A percentile compares a stretch with the other conserved stretches of the same genome.
Evolutionary conservation across 2,329 filamentous ascomycete genomes (phyloP).

Genomic region (Coniochaeta sp.): DNA sequence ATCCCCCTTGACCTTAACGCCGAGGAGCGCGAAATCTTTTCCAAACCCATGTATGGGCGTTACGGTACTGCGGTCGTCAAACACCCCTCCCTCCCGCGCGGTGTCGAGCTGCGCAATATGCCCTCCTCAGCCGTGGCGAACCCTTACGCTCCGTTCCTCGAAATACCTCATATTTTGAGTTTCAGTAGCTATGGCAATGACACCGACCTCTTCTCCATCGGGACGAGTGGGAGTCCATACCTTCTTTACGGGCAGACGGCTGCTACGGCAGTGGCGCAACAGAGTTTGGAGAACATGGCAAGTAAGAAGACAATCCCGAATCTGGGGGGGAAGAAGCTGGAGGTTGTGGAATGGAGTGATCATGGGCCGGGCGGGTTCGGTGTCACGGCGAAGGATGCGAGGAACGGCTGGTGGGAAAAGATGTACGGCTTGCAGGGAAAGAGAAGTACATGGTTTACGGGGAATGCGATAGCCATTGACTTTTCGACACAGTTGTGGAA

Average conservation of each 20-base stretch:
- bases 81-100: slow-evolving; percentile 21
- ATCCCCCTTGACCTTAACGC: slow-evolving; percentile 23
- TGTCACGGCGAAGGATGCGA: slow-evolving; percentile 12
- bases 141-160: slow-evolving; percentile 5
- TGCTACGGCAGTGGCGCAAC: slow-evolving; percentile 2
- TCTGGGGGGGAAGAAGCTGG: background rate
- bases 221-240: slow-evolving; percentile 4
- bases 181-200: slow-evolving; percentile 9
- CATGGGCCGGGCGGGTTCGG: slow-evolving; percentile 9
- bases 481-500: slow-evolving; percentile 16
- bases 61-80: slow-evolving; percentile 24
- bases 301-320: slow-evolving; percentile 9
- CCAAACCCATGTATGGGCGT: slow-evolving; percentile 22
- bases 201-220: slow-evolving; percentile 7
- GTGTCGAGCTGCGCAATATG: slow-evolving; percentile 20
- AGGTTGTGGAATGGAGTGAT: slow-evolving; percentile 8
- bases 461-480: slow-evolving; percentile 14
- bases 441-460: slow-evolving; percentile 16
- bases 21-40: slow-evolving; percentile 22
- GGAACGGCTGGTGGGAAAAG: slow-evolving; percentile 12
- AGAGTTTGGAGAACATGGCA: slow-evolving; percentile 11
- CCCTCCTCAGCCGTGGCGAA: slow-evolving; percentile 14
- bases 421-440: slow-evolving; percentile 15
- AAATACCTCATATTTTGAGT: slow-evolving; percentile 2
- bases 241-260: background rate